phyloP scores from a whole-genome alignment of 352 stramenopile genomes.

The Hyaloperonospora arabidopsidis region DNA sequence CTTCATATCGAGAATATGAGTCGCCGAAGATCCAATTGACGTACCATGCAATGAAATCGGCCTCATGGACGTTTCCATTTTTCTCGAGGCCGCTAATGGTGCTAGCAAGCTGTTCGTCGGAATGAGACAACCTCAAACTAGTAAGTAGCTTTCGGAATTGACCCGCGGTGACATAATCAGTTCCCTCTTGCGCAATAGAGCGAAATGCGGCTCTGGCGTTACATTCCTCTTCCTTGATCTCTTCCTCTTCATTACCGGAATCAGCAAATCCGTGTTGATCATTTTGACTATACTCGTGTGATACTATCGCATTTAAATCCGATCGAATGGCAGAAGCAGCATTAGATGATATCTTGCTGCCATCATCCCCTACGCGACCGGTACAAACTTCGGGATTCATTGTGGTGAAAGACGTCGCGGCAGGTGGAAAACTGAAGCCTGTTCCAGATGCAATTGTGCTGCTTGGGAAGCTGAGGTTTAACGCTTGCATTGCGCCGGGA shows the following conservation, averaged over 20 bases:
- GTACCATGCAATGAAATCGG: constrained; percentile 47
- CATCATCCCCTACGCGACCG: background rate
- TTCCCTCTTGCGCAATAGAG: constrained; percentile 19
- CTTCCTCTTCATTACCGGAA: constrained; percentile 40
- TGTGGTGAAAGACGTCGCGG: constrained; percentile 7
- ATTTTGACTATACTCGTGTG: constrained; percentile 41
- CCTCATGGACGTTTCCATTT: constrained; percentile 33
- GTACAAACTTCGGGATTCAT: background rate
- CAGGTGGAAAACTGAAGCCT: constrained; percentile 18
- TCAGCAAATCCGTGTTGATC: constrained; percentile 43
- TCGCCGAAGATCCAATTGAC: constrained; percentile 44
- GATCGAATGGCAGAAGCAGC: background rate
- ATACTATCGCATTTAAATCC: too few relatives aligned
- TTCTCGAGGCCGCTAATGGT: constrained; percentile 27
- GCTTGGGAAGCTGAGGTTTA: constrained; percentile 8
- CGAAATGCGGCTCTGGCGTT: constrained; percentile 33
- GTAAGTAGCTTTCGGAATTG: constrained; percentile 45
- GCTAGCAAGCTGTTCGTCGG: constrained; percentile 32
- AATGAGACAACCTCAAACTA: constrained; percentile 37
- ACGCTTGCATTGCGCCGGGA: background rate
- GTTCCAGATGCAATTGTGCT: constrained; percentile 3
- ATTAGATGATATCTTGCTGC: background rate
- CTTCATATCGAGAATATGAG: constrained; percentile 23
- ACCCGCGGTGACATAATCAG: constrained; percentile 19
- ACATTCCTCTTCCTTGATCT: constrained; percentile 44